Evolutionary conservation across 1,284 basidiomycete genomes (phyloP).

Genomic region (Vanrija humicola): DNA sequence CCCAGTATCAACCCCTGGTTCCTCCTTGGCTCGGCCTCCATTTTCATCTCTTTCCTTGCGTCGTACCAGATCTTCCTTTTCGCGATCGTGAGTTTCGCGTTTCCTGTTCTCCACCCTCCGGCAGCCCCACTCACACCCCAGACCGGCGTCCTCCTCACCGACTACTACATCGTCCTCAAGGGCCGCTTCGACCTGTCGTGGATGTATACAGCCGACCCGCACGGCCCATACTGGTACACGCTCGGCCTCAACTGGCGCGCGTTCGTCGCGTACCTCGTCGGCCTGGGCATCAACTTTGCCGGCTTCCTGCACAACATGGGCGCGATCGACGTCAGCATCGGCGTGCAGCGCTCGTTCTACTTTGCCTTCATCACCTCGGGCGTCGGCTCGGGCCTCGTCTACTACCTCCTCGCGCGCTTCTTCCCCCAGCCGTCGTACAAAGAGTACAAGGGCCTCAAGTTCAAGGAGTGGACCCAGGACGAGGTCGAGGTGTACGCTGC

Average conservation of each 20-base stretch:
- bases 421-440: constrained; percentile 30
- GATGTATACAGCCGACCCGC: constrained; percentile 59
- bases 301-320: constrained; percentile 32
- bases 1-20: constrained; percentile 60
- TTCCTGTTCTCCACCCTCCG: no score
- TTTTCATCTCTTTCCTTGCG: constrained; percentile 74
- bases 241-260: constrained; percentile 62
- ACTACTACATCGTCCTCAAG: constrained; percentile 71
- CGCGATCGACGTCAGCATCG: constrained; percentile 12
- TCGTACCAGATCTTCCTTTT: constrained; percentile 39
- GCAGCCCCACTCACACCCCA: constrained; percentile 54
- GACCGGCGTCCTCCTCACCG: constrained; percentile 71
- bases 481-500: constrained; percentile 20
- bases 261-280: constrained; percentile 23
- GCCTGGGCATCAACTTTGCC: constrained; percentile 28
- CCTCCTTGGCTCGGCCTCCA: constrained; percentile 66
- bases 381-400: constrained; percentile 21
- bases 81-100: neutral
- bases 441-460: constrained; percentile 20
- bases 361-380: constrained; percentile 39
- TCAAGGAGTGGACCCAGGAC: constrained; percentile 27
- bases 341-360: constrained; percentile 25
- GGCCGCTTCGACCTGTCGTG: constrained; percentile 67
- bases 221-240: constrained; percentile 54
- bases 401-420: constrained; percentile 25